These are phyloP conservation scores for Lactifluus subvellereus DNA, from an alignment of 768 basidiomycete genomes.

Conservation along the genomic window DNA sequence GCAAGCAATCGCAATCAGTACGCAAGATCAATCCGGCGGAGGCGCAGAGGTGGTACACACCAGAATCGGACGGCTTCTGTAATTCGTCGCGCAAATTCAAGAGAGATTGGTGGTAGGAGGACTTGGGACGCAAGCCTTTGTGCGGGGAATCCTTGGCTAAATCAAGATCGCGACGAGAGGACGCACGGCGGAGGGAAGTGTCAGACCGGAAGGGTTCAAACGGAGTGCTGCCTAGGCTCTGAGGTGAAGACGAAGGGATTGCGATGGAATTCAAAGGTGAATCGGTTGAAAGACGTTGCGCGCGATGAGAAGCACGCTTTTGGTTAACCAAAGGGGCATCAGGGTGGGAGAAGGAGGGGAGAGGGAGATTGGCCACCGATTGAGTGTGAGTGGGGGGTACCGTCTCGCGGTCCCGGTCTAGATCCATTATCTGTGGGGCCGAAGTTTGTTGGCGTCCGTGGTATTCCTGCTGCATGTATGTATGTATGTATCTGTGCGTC, in stretches of 20 bases:
- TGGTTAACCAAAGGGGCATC: slow-evolving; percentile 29
- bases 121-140: slow-evolving; percentile 12
- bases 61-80: slow-evolving; percentile 14
- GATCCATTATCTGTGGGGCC: slow-evolving; percentile 12
- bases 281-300: slow-evolving; percentile 39
- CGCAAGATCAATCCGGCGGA: neutral
- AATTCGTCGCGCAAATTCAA: slow-evolving; percentile 21
- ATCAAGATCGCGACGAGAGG: slow-evolving; percentile 12
- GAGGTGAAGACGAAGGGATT: slow-evolving; percentile 10
- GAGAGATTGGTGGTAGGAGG: slow-evolving; percentile 21
- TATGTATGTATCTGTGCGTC: neutral
- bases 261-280: slow-evolving; percentile 44
- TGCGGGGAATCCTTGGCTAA: slow-evolving; percentile 4
- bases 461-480: neutral
- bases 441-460: neutral
- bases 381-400: slow-evolving; percentile 8
- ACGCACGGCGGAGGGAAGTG: neutral
- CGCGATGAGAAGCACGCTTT: slow-evolving; percentile 29
- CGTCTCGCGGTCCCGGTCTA: slow-evolving; percentile 10
- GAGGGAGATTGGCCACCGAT: slow-evolving; percentile 7
- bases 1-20: neutral
- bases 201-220: slow-evolving; percentile 14
- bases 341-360: slow-evolving; percentile 30
- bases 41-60: slow-evolving; percentile 6
- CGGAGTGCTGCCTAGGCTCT: slow-evolving; percentile 19